Base-by-base conservation (phyloP, 768 basidiomycete species). In the Cyclocybe cylindracea region DNA sequence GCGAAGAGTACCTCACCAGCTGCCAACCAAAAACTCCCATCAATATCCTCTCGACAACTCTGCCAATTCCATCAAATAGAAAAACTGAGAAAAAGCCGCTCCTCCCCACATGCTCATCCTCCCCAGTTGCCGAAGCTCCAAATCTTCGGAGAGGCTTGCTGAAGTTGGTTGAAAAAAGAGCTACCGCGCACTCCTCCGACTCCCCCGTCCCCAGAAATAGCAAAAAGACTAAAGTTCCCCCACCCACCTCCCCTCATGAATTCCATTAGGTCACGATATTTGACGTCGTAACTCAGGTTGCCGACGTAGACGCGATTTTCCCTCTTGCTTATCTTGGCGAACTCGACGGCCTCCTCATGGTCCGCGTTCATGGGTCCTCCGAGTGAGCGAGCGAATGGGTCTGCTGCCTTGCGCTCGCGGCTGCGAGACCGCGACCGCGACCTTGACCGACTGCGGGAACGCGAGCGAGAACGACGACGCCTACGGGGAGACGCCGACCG, bases 221-320 rank as follows among this genome's bases (percentile, higher is more conserved):
- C 54, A 56, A 62, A 59, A 62, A 56, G 46, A 54, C 62, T 59
- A 57, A 61, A 61, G 84, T 84, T 82, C 86, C 85, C 83, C 84
- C 76, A 94, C 95, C 89, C 91, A 97, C 95, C 94, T 94, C 92
- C 91, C 88, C 91, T 84, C 94, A 97, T 96, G 70, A 97, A 98
- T 86, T 98, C 94, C 84, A 95, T 94, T 73, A 99, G 80, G 78
- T 98, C 97, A 75, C 94, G 85, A 77, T 96, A 98, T 76, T 89
- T 95, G 86, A 94, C 92, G 71, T 96, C 92, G 80, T 98, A 99
- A 69, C 91, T 93, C 74, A 99, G 84, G 72, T 99, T 99, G 67
- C 97, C 96, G 70, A 98, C 93, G 66, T 99, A 99, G 64, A 98
- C 94, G 62, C 96, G 83, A 71, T 98, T 94, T 80, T 98, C 97